Base-by-base conservation (phyloP, 2,329 filamentous ascomycete genomes). In the Chaetomiaceae sp. region DNA sequence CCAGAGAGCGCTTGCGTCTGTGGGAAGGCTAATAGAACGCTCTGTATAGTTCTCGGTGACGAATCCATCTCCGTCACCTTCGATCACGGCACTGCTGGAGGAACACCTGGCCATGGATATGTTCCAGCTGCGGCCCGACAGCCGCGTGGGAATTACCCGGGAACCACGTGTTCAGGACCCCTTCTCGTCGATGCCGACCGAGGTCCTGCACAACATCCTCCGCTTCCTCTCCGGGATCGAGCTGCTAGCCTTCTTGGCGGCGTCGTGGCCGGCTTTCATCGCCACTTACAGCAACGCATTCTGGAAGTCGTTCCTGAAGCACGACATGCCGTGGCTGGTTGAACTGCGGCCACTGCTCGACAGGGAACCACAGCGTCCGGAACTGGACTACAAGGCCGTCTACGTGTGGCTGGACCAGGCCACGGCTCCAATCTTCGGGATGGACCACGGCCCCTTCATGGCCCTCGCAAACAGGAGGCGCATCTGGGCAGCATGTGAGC, bases 221-320 rank as follows among this genome's bases (percentile, higher is more conserved):
- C n/a, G 27, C 25, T 40, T 48, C 25, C 36, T 48, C 5, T 14
- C 46, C 1, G 25, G 46, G 17, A 5, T 23, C 27, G 7, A 29
- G 20, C 36, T 48, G 12, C 19, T 39, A 14, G 36, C 17, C 11
- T 14, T 48, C 15, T 14, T 39, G 25, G 23, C 23, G n/a, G 36
- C 46, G 12, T 48, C 46, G n/a, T 48, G 46, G 46, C n/a, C 25
- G 3, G 46, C 19, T 5, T 40, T 48, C 22, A 19, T 23, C 37
- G 37, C 36, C 12, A 40, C 46, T 29, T 25, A 25, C 19, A 6
- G 14, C 25, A 48, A 40, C 36, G 14, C 23, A 4, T 48, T 40
- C 27, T 48, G 46, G 46, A 48, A 40, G 46, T 7, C 36, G 36
- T 48, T 48, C 17, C 36, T 48, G 25, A 39, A 33, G 14, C 46